These are phyloP conservation scores for Trichophyton simii DNA, from an alignment of 2,329 filamentous ascomycete genomes.

Conservation along the genomic window DNA sequence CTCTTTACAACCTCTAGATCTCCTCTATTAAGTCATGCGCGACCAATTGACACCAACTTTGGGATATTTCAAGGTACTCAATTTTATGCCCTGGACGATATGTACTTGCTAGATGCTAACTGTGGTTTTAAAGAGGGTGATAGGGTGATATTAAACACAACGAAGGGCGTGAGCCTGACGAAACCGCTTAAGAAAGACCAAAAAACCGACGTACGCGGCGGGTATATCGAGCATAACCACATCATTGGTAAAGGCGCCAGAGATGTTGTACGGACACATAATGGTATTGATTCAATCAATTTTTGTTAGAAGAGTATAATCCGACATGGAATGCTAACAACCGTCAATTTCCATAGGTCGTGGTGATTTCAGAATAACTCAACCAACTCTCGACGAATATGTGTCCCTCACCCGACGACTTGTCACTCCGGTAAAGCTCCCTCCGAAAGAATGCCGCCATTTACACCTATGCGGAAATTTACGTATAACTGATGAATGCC, in stretches of 20 bases:
- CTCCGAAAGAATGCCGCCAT: neutral
- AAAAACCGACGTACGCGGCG: conserved; percentile 25
- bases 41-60: conserved; percentile 28
- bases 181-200: conserved; percentile 30
- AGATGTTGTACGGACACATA: conserved; percentile 46
- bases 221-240: conserved; percentile 35
- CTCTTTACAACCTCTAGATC: neutral
- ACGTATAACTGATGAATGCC: neutral
- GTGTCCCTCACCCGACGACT: conserved; percentile 52
- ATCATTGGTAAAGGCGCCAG: conserved; percentile 53
- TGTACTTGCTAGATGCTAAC: neutral
- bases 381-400: conserved; percentile 62
- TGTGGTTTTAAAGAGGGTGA: conserved; percentile 29
- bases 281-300: conserved; percentile 22
- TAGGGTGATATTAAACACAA: conserved; percentile 29
- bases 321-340: neutral
- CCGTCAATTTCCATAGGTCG: neutral
- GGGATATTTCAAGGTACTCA: conserved; percentile 26
- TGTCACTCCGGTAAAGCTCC: conserved; percentile 56
- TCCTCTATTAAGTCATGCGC: neutral
- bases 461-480: no score
- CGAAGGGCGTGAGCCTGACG: conserved; percentile 28
- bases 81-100: neutral
- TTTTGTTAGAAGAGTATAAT: neutral
- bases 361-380: conserved; percentile 41